These are phyloP conservation scores for Salvia sclarea DNA, from an alignment of 305 asterid species.

Conservation along the genomic window DNA sequence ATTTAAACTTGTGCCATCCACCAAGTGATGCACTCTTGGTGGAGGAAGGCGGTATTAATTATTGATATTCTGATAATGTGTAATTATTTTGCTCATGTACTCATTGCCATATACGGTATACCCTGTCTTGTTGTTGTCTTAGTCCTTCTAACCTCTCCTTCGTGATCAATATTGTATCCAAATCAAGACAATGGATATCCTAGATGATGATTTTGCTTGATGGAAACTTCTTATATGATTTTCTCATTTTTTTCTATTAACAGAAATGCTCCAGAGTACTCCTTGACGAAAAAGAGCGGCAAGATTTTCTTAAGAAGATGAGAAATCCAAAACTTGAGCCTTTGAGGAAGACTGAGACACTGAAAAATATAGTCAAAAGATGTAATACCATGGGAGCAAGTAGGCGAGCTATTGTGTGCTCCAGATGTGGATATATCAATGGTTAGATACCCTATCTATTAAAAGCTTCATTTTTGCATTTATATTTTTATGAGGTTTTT, in stretches of 20 bases:
- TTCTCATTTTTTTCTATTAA: slow-evolving; percentile 15
- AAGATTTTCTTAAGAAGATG: slow-evolving; percentile 58
- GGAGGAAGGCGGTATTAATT: too few species aligned
- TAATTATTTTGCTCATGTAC: neutral
- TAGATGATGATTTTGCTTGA: slow-evolving; percentile 18
- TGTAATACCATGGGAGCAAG: slow-evolving; percentile 63
- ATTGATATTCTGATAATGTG: neutral
- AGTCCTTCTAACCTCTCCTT: slow-evolving; percentile 9
- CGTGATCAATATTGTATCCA: slow-evolving; percentile 4
- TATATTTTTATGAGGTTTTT: neutral
- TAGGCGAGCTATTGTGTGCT: slow-evolving; percentile 55
- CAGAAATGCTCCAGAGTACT: slow-evolving; percentile 77
- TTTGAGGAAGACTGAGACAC: slow-evolving; percentile 55
- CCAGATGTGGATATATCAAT: slow-evolving; percentile 71
- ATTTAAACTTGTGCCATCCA: too few species aligned
- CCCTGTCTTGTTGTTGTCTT: neutral
- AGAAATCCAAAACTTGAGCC: slow-evolving; percentile 69
- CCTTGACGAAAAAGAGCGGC: slow-evolving; percentile 61
- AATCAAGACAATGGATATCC: slow-evolving; percentile 22
- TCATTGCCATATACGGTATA: slow-evolving; percentile 20
- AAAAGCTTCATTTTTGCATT: neutral
- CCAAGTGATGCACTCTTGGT: too few species aligned
- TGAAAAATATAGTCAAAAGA: slow-evolving; percentile 56
- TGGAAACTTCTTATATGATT: slow-evolving; percentile 16
- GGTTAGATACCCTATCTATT: slow-evolving; percentile 50